Evolutionary conservation across 83 land plant genomes (phyloP), one percentile per base, ranked within the genome.

Genomic region (Diphasiastrum complanatum): DNA sequence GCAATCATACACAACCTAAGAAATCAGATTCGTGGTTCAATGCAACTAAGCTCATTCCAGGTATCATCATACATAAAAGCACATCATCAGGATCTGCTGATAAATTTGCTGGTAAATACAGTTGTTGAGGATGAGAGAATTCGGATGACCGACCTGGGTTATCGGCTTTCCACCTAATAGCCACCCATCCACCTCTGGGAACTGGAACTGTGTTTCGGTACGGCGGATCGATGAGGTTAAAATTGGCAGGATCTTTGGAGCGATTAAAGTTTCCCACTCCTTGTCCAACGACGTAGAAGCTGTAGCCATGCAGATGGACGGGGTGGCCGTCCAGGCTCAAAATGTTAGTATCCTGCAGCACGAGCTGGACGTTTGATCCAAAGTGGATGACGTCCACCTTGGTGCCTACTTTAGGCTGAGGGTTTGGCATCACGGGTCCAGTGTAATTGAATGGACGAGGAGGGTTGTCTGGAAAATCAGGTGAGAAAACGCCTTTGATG

Each of bases 221-320:
- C 29, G 58, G 58, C 5, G 58, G 58, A 30, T 54, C 58, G 29
- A 26, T 12, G 16, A 54, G 58, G n/a, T 54, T 54, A 28, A 54
- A 54, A 26, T 5, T 54, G 16, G 33, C 29, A 4, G 58, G 6
- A 4, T 25, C 3, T 6, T 14, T 26, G 33, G 8, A 8, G 8
- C 33, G 33, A n/a, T 54, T 30, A 28, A 5, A 54, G 6, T 25
- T 54, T 5, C 58, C 58, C 4, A 14, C 14, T 5, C 58, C 58
- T n/a, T 30, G 33, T 11, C 58, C 58, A 28, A 54, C 58, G 5
- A 54, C 25, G 33, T 54, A 54, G 29, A 14, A 28, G n/a, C n/a
- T n/a, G n/a, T n/a, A n/a, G n/a, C n/a, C n/a, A n/a, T n/a, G n/a
- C n/a, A n/a, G n/a, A n/a, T 54, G 58, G 5, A 54, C 14, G 33